Base-by-base conservation (phyloP, 1,284 basidiomycete genomes). In the Omphalotus olearius region DNA sequence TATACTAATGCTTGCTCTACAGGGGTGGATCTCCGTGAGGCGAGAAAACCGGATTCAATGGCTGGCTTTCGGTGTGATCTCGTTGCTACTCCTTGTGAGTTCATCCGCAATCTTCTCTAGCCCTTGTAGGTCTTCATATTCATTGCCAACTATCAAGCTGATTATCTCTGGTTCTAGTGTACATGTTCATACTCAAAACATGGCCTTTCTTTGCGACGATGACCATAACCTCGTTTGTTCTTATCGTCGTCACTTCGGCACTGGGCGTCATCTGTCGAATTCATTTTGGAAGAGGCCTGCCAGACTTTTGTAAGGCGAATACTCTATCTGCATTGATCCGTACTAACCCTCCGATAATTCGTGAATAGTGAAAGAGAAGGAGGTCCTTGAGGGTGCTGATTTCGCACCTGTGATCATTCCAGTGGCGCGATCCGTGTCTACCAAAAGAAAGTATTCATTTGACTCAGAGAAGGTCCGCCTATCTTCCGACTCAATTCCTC, bases 201-300 rank as follows among this genome's bases (percentile, higher is more conserved):
- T 82, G 80, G 79, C 62, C 68, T 5, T 78, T 79, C 59, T 80
- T 81, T 54, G 69, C 75, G 11, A 70, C 69, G 4, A 62, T 76
- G 51, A 72, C 73, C 3, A 61, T 72, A 9, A 67, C 69, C 6
- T 65, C 75, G 0, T 74, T 71, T 49, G 45, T 69, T 35, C 60
- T 80, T 16, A 63, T 73, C 18, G 62, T 78, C 9, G 53, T 67
- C 1, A 72, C 76, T 1, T 64, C 69, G 14, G 50, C 67, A 16
- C 57, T 80, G 14, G 77, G 73, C 4, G 43, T 80, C 38, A 47
- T 74, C 26, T 79, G 77, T 57, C 69, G 76, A 41, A 56, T 73
- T 33, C 73, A 78, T 56, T 82, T 79, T 58, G 79, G 76, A 23
- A 72, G 70, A 57, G 78, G 78, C 2, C 66, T 80, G 13, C 67